A percentile compares a stretch with the other conserved stretches of the same genome.
Conservation (phyloP, 306 rosid genomes). For the Oxytropis ochrocephala region DNA sequence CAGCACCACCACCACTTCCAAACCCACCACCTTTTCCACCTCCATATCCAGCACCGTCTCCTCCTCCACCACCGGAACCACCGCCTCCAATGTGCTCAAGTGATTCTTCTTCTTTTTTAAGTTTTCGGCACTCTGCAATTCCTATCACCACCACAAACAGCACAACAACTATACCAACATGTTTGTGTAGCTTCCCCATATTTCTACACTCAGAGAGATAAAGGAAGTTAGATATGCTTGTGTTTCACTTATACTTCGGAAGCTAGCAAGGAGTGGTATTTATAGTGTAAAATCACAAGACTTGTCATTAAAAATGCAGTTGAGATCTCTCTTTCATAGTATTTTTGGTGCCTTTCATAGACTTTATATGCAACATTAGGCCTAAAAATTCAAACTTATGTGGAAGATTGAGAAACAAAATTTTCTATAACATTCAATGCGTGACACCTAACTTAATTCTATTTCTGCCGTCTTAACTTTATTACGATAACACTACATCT, state of each 20-base stretch:
- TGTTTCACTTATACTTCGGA: background rate
- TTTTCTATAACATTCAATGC: background rate
- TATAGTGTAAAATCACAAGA: slow-evolving; percentile 29
- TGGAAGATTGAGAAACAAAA: background rate
- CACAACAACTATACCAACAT: slow-evolving; percentile 15
- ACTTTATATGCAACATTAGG: slow-evolving; percentile 18
- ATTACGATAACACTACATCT: background rate
- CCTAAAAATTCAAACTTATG: slow-evolving; percentile 28
- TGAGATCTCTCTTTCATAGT: slow-evolving; percentile 24
- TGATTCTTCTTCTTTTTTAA: slow-evolving; percentile 28
- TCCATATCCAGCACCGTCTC: background rate
- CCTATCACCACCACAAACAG: slow-evolving; percentile 13
- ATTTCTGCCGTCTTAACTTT: background rate
- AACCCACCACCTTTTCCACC: background rate
- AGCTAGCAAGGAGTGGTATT: slow-evolving; percentile 16
- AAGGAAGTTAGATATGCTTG: background rate
- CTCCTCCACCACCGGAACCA: background rate
- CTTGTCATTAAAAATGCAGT: slow-evolving; percentile 34
- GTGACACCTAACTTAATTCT: background rate
- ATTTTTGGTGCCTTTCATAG: slow-evolving; percentile 16
- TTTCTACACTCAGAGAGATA: slow-evolving; percentile 1
- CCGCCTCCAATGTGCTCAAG: background rate
- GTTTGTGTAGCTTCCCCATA: slow-evolving; percentile 37
- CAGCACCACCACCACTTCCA: background rate
- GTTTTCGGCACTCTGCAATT: slow-evolving; percentile 40